A percentile compares a stretch with the other conserved stretches of the same genome.
Conservation (phyloP, 352 stramenopile species). For the Globisporangium carolinianum region DNA sequence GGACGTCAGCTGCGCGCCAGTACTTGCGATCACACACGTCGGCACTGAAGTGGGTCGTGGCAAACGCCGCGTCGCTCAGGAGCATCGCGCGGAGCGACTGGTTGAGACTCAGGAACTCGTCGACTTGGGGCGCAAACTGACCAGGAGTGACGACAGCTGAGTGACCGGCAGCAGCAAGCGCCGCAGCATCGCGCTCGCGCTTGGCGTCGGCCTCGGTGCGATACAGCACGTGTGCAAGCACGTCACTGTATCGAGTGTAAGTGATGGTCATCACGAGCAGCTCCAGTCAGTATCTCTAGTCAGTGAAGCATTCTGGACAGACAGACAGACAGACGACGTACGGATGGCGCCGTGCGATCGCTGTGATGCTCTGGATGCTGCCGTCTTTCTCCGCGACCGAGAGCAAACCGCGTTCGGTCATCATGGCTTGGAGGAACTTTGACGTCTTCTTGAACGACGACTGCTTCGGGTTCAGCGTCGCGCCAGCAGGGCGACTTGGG, state of each 20-base stretch:
- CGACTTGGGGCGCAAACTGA: slow-evolving; percentile 53
- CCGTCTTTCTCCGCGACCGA: slow-evolving; percentile 59
- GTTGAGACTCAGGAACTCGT: slow-evolving; percentile 56
- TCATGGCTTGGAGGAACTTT: slow-evolving; percentile 65
- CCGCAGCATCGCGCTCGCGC: slow-evolving; percentile 32
- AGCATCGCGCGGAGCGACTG: slow-evolving; percentile 54
- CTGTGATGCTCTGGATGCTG: slow-evolving; percentile 72
- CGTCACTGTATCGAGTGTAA: slow-evolving; percentile 29
- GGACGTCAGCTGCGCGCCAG: slow-evolving; percentile 42
- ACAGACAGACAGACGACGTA: slow-evolving; percentile 23
- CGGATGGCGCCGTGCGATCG: slow-evolving; percentile 55
- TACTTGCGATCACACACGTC: slow-evolving; percentile 36
- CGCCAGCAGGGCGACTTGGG: slow-evolving; percentile 41
- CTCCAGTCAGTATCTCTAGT: neutral
- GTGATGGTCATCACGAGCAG: neutral
- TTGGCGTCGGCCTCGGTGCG: slow-evolving; percentile 47
- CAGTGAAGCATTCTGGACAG: no score
- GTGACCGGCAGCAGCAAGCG: slow-evolving; percentile 27
- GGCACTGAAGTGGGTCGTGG: slow-evolving; percentile 15
- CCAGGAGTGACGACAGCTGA: slow-evolving; percentile 40
- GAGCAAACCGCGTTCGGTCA: slow-evolving; percentile 33
- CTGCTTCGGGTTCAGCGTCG: slow-evolving; percentile 68
- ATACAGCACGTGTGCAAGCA: slow-evolving; percentile 44
- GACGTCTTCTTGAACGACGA: slow-evolving; percentile 82
- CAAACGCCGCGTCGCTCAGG: slow-evolving; percentile 14